Evolutionary conservation across 23 red algal species (phyloP).

Genomic region (Gracilaria vermiculophylla): DNA sequence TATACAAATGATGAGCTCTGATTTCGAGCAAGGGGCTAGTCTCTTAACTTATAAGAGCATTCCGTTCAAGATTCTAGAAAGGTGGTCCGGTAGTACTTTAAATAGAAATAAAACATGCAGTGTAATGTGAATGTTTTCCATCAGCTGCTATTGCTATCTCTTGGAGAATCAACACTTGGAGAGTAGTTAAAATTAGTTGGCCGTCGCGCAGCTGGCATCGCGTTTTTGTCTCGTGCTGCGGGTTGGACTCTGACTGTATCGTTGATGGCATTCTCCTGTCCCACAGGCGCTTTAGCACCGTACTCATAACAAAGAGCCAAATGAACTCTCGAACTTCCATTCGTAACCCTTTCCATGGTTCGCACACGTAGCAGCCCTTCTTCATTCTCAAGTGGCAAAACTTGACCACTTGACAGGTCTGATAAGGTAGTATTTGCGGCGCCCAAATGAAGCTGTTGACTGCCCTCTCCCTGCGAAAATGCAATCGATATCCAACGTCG

Average conservation of each 20-base stretch:
- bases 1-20: too few relatives aligned
- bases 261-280: not conserved
- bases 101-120: too few relatives aligned
- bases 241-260: not conserved
- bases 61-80: not conserved
- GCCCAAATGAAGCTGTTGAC: not conserved
- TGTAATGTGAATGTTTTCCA: not conserved
- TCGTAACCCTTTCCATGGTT: not conserved
- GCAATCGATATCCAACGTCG: constrained; percentile 14
- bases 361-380: not conserved
- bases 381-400: not conserved
- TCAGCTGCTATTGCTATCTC: not conserved
- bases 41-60: not conserved
- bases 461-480: not conserved
- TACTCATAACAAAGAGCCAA: constrained; percentile 9
- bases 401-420: not conserved
- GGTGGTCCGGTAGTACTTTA: too few relatives aligned
- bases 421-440: not conserved
- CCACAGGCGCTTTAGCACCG: not conserved
- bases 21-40: not conserved
- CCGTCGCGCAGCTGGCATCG: not conserved
- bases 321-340: not conserved
- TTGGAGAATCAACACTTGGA: not conserved
- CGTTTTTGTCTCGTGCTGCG: not conserved
- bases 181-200: not conserved